A percentile compares a stretch with the other conserved stretches of the same genome.
Evolutionary conservation across 345 rosid genomes (phyloP).

Genomic region (Pistacia integerrima): DNA sequence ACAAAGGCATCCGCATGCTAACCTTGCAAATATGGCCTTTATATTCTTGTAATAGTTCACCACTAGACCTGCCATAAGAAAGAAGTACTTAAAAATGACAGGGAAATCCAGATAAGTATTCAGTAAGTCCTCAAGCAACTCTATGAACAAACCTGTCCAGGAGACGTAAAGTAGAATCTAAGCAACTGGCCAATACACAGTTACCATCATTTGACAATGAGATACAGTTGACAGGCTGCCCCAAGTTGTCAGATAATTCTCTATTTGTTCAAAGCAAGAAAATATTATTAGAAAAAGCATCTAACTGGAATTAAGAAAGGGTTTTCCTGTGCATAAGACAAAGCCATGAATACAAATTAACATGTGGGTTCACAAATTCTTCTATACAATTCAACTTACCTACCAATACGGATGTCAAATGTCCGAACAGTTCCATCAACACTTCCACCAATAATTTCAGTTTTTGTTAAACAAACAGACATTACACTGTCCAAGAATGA

Average conservation of each 20-base stretch:
- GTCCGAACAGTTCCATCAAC: slow-evolving; percentile 98
- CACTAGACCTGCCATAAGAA: slow-evolving; percentile 56
- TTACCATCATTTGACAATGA: slow-evolving; percentile 89
- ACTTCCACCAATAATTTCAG: slow-evolving; percentile 93
- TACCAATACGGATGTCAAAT: slow-evolving; percentile 92
- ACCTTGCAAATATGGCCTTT: slow-evolving; percentile 94
- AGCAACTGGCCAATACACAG: slow-evolving; percentile 86
- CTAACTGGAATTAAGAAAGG: neutral
- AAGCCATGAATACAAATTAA: neutral
- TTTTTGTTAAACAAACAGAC: slow-evolving; percentile 92
- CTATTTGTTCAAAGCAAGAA: slow-evolving; percentile 31
- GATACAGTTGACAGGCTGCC: slow-evolving; percentile 95
- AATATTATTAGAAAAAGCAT: neutral
- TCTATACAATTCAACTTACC: slow-evolving; percentile 43
- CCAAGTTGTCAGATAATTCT: slow-evolving; percentile 85
- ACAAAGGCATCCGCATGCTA: slow-evolving; percentile 28
- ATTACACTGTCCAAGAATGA: slow-evolving; percentile 85
- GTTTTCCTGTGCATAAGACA: neutral
- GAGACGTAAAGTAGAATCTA: slow-evolving; percentile 85
- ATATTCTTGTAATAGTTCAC: slow-evolving; percentile 91
- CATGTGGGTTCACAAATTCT: neutral
- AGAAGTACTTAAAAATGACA: slow-evolving; percentile 13
- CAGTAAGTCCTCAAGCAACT: slow-evolving; percentile 4
- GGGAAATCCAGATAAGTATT: neutral
- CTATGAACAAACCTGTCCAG: slow-evolving; percentile 63